These are phyloP conservation scores for Cercospora sojina DNA, from an alignment of 2,329 filamentous ascomycete genomes.

Conservation along the genomic window DNA sequence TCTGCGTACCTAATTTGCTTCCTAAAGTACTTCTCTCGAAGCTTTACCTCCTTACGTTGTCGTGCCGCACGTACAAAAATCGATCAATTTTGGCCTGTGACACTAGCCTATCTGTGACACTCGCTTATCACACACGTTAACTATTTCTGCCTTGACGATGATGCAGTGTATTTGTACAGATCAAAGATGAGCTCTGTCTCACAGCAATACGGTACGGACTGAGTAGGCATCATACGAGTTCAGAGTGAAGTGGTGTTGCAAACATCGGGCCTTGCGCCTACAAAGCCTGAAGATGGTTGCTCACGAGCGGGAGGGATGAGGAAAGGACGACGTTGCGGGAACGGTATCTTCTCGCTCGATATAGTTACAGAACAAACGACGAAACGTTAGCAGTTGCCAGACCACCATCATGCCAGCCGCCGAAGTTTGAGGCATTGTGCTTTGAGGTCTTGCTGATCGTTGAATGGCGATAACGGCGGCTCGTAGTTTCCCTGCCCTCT, in stretches of 20 bases:
- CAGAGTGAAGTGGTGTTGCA: not conserved
- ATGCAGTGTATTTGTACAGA: not conserved
- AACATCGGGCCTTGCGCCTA: not conserved
- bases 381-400: not conserved
- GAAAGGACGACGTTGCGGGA: not conserved
- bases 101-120: too few species aligned
- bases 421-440: not conserved
- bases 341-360: not conserved
- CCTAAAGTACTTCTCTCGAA: too few species aligned
- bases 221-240: not conserved
- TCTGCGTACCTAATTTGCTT: too few species aligned
- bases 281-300: not conserved
- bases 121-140: too few species aligned
- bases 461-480: not conserved
- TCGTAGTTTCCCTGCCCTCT: not conserved
- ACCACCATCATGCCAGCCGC: not conserved
- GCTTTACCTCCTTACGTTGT: too few species aligned
- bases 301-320: not conserved
- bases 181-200: not conserved
- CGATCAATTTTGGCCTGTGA: too few species aligned
- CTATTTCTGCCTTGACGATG: not conserved
- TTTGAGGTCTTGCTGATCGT: not conserved
- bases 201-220: not conserved
- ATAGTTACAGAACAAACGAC: not conserved
- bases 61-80: too few species aligned